A percentile compares a stretch with the other conserved stretches of the same genome.
These are phyloP conservation scores for Diversispora epigaea DNA, from an alignment of 192 early-diverging fungal species.

Conservation along the genomic window DNA sequence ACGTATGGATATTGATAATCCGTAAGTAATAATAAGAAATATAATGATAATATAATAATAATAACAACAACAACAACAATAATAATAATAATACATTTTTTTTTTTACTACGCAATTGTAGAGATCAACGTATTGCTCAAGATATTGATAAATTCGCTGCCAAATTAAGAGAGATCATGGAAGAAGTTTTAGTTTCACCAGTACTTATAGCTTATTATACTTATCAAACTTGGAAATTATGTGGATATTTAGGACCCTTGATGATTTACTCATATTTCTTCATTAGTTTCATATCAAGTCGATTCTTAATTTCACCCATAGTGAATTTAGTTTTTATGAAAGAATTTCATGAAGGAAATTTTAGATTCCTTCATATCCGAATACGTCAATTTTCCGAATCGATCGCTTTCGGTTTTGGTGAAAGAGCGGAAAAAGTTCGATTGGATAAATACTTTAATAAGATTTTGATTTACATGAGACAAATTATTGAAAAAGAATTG, in stretches of 20 bases:
- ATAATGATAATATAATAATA: no score
- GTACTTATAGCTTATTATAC: constrained; percentile 80
- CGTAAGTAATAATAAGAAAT: constrained; percentile 41
- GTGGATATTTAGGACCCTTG: constrained; percentile 66
- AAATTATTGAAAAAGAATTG: constrained; percentile 57
- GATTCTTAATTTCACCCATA: constrained; percentile 71
- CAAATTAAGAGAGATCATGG: constrained; percentile 53
- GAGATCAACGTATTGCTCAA: constrained; percentile 87
- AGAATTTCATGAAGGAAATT: constrained; percentile 81
- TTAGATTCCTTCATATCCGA: constrained; percentile 66
- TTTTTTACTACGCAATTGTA: constrained; percentile 22
- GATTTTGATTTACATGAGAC: constrained; percentile 54
- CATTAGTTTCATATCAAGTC: constrained; percentile 58
- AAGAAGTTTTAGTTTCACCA: constrained; percentile 70
- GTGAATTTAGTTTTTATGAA: constrained; percentile 70
- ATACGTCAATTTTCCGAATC: constrained; percentile 73
- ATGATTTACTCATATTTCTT: constrained; percentile 74
- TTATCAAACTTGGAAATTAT: constrained; percentile 62
- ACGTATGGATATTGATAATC: constrained; percentile 64
- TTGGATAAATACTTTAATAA: constrained; percentile 56
- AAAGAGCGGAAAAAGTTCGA: constrained; percentile 57
- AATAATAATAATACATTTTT: background rate
- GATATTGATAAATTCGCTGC: constrained; percentile 83
- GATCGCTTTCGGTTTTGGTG: constrained; percentile 81
- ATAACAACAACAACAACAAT: no score